Percentiles rank a stretch among this genome's conserved stretches.
Evolutionary conservation across 306 rosid genomes (phyloP).

Genomic region (Canavalia ensiformis): DNA sequence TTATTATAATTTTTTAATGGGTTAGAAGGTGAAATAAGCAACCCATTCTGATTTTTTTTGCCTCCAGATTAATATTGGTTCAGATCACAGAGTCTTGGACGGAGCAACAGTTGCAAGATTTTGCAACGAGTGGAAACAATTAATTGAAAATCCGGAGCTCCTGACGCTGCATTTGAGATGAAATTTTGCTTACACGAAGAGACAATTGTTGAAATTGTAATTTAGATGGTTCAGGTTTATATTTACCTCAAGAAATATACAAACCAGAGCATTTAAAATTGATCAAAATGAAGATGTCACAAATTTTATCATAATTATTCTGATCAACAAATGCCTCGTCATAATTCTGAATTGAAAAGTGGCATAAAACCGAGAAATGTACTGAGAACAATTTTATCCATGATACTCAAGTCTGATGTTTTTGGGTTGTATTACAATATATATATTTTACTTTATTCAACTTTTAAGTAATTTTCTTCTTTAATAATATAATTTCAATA

Average conservation of each 20-base stretch:
- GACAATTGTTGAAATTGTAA: conserved; percentile 10
- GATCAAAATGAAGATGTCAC: background rate
- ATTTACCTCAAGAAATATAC: conserved; percentile 14
- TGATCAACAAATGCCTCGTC: background rate
- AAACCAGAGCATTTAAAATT: background rate
- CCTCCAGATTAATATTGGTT: conserved; percentile 86
- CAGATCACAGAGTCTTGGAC: conserved; percentile 96
- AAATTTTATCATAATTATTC: background rate
- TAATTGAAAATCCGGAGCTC: conserved; percentile 83
- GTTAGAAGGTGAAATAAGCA: conserved; percentile 40
- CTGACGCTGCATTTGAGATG: conserved; percentile 76
- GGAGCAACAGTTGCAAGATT: conserved; percentile 97
- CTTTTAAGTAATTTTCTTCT: too few species aligned
- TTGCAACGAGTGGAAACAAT: conserved; percentile 87
- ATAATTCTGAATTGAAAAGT: background rate
- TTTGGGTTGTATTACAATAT: too few species aligned
- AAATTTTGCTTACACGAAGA: conserved; percentile 31
- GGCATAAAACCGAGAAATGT: background rate
- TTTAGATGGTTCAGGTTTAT: conserved; percentile 15
- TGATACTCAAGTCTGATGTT: too few species aligned
- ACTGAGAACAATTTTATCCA: background rate
- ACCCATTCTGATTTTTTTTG: conserved; percentile 19
- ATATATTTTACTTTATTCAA: too few species aligned
- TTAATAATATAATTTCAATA: too few species aligned
- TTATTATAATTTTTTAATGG: conserved; percentile 15